Conservation (phyloP, 2,329 filamentous ascomycete species). For the Phoma herbarum region DNA sequence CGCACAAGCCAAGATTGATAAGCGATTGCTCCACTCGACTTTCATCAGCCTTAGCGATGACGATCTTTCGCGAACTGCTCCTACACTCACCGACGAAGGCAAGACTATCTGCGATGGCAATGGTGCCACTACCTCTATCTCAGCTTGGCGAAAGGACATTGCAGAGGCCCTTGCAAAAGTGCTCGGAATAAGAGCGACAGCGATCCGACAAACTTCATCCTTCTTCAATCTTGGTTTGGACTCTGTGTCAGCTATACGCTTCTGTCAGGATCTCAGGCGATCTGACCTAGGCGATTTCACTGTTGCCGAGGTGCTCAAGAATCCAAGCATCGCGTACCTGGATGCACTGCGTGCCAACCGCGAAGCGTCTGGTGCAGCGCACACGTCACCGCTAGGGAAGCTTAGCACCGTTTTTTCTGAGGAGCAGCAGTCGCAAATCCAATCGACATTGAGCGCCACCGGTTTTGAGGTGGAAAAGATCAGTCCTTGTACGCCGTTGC, state of each 20-base stretch:
- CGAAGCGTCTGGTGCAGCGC: slow-evolving; percentile 38
- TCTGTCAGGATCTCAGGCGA: slow-evolving; percentile 67
- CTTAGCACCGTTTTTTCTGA: slow-evolving; percentile 26
- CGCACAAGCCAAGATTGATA: slow-evolving; percentile 77
- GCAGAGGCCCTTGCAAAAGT: slow-evolving; percentile 63
- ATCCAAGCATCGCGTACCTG: slow-evolving; percentile 72
- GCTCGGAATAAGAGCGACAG: slow-evolving; percentile 55
- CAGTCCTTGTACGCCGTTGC: slow-evolving; percentile 84
- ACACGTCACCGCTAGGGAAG: not conserved
- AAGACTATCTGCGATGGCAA: slow-evolving; percentile 30
- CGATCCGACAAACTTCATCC: slow-evolving; percentile 71
- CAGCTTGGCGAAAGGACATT: slow-evolving; percentile 62
- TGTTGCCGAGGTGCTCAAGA: slow-evolving; percentile 74
- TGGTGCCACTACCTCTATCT: not conserved
- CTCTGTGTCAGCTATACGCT: slow-evolving; percentile 79
- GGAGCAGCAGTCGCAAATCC: slow-evolving; percentile 28
- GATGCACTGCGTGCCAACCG: not conserved
- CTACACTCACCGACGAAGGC: slow-evolving; percentile 42
- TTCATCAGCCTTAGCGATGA: slow-evolving; percentile 59
- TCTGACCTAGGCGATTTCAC: slow-evolving; percentile 61
- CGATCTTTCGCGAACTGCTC: slow-evolving; percentile 55
- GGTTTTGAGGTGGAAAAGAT: slow-evolving; percentile 61
- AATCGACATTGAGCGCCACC: slow-evolving; percentile 19
- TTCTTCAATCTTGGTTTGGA: slow-evolving; percentile 83
- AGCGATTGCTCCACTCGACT: slow-evolving; percentile 58